Evolutionary conservation across 495 filamentous ascomycete genomes (phyloP), one percentile per base, ranked within the genome.

Genomic region (Aspergillus haitiensis): DNA sequence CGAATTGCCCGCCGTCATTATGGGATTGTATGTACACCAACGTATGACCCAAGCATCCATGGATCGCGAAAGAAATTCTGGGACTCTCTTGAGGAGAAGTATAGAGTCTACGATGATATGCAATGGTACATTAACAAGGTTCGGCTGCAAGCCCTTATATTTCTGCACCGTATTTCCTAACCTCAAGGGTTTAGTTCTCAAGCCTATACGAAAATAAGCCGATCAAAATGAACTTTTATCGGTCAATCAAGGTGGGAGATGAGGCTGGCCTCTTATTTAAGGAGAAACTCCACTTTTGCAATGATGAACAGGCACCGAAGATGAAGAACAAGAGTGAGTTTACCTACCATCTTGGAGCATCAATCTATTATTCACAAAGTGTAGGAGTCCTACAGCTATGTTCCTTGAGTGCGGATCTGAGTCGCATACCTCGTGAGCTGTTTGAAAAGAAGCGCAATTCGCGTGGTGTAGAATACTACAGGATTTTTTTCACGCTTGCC

Each of bases 1-100:
- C 75, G 83, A 10, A 74, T 74, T 58, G 76, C 80, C 6, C 73
- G 82, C 34, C 78, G 79, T 55, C 77, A 84, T 54, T 81, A 84
- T 55, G 83, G 82, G 2, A 62, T 73, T 8, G 50, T 58, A 21
- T 64, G 61, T 57, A 33, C 36, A 1, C 54, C 57, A n/a, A 52
- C 31, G 3, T 84, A 70, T 56, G 58, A 78, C 67, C 68, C 71
- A 7, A 78, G 37, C 42, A 49, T 10, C 6, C 33, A 50, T 15
- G 36, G 7, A 2, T 21, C 6, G 16, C 9, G 52, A 10, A 13
- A 54, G 4, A 54, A 31, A 8, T 0, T 33, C 1, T 64, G 61
- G 47, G 10, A 61, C 5, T 37, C 66, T 8, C 49, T 66, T 2
- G 59, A 71, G 8, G 65, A 76, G 46, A 50, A 57, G 34, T 74